phyloP scores from a whole-genome alignment of 768 basidiomycete species.

The Candolleomyces eurysporus region DNA sequence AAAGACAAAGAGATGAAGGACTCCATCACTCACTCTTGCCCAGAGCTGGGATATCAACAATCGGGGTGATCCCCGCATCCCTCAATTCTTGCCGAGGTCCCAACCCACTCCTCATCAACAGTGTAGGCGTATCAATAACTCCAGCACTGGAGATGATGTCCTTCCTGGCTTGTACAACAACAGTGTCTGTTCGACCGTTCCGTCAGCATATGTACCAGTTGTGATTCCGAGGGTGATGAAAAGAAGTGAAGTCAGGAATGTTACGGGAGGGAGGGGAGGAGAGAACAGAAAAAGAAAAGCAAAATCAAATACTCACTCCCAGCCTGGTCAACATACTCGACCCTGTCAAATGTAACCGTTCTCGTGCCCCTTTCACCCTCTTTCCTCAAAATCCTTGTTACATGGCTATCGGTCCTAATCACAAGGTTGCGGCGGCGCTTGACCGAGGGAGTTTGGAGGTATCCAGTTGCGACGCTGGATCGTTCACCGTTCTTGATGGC shows the following conservation, averaged over 20 bases:
- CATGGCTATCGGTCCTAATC: background rate
- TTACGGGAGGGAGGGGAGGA: background rate
- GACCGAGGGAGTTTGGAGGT: background rate
- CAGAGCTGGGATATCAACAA: background rate
- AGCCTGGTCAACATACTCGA: background rate
- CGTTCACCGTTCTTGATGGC: background rate
- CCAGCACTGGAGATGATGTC: background rate
- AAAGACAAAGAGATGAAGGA: background rate
- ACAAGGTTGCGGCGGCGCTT: background rate
- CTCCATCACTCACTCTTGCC: background rate
- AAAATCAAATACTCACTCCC: background rate
- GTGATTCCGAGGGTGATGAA: background rate
- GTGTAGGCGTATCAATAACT: background rate
- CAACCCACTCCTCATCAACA: background rate
- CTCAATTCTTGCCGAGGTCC: background rate
- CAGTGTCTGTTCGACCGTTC: background rate
- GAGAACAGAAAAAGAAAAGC: background rate
- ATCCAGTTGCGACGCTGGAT: background rate
- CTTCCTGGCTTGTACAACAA: background rate
- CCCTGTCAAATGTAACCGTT: background rate
- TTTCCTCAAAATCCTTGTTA: background rate
- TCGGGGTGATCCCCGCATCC: background rate
- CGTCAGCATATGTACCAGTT: too few relatives aligned
- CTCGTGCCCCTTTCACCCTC: background rate
- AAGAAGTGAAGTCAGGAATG: background rate